phyloP scores from a whole-genome alignment of 1,139 yeast species.

The Arxiozyma telluris region DNA sequence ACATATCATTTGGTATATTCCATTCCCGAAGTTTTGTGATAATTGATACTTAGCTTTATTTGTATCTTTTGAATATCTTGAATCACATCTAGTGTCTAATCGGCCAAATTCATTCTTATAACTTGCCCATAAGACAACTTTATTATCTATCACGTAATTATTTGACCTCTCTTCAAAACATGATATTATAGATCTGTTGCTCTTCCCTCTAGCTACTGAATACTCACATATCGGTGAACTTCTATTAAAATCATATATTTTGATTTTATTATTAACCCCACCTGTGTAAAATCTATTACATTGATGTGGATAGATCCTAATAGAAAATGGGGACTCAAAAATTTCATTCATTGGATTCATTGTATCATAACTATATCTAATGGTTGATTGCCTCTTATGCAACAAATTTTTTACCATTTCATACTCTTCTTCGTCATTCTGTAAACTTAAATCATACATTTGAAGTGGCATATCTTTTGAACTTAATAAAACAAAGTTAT shows the following conservation, averaged over 20 bases:
- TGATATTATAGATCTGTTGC: conserved; percentile 22
- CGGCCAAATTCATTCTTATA: conserved; percentile 21
- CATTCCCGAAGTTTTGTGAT: conserved; percentile 10
- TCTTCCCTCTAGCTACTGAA: conserved; percentile 7
- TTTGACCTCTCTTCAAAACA: conserved; percentile 18
- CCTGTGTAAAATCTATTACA: conserved; percentile 19
- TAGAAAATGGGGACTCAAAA: conserved; percentile 18
- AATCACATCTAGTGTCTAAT: conserved; percentile 16
- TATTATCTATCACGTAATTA: conserved; percentile 3
- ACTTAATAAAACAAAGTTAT: conserved; percentile 13
- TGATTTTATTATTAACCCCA: conserved; percentile 18
- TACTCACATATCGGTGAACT: conserved; percentile 16
- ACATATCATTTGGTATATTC: conserved; percentile 21
- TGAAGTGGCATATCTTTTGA: conserved; percentile 23
- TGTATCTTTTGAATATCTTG: conserved; percentile 3
- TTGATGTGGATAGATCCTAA: conserved; percentile 9
- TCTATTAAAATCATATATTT: conserved; percentile 18
- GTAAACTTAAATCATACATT: conserved; percentile 12
- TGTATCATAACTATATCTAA: conserved; percentile 12
- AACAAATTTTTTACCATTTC: background rate
- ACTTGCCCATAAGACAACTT: conserved; percentile 16
- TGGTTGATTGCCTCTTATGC: background rate
- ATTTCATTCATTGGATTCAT: conserved; percentile 17
- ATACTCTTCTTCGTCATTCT: background rate
- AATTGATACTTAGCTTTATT: background rate